Evolutionary conservation across 495 filamentous ascomycete species (phyloP), one percentile per base, ranked within the genome.

Genomic region (Aspergillus leporis): DNA sequence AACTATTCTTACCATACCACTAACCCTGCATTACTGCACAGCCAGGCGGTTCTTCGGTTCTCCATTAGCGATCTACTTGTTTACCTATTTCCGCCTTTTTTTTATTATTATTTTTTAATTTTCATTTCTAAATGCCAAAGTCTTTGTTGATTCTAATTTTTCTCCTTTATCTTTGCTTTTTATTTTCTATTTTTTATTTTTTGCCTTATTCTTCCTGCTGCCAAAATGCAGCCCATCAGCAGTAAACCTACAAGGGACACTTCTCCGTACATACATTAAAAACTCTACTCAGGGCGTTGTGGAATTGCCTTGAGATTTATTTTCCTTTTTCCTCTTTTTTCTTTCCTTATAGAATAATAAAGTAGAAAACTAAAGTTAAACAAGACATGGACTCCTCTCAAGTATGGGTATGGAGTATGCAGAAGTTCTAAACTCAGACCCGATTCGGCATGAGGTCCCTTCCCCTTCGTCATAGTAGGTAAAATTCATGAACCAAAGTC

Each of bases 11-110:
- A 47, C 43, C 18, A 23, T 56, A 56, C 49, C 51, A n/a, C 58
- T 60, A 60, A 50, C 43, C 58, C 51, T 60, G 58, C 51, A 54
- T 53, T 47, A 21, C 31, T 45, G 31, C 36, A 51, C 55, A 31
- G 53, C 38, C 53, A 55, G 36, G 53, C 51, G 28, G 51, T 40
- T 40, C 32, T 38, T 22, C 31, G 25, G 14, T 53, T 41, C 25
- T 34, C 28, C 12, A 8, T n/a, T n/a, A 25, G 16, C 41, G 25
- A 46, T 46, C 38, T 34, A 38, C 31, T 32, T 12, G 4, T 18
- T 32, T 34, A 19, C 28, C 28, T 51, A 51, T 32, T 54, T 43
- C 36, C 36, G 16, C 25, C 7, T 41, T 5, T 28, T 46, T 28
- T 12, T n/a, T 32, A 16, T 3, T 18, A 32, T 19, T 55, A 14